These are phyloP conservation scores for Yamadazyma jaroonii DNA, from an alignment of 1,139 yeast genomes.

Conservation along the genomic window DNA sequence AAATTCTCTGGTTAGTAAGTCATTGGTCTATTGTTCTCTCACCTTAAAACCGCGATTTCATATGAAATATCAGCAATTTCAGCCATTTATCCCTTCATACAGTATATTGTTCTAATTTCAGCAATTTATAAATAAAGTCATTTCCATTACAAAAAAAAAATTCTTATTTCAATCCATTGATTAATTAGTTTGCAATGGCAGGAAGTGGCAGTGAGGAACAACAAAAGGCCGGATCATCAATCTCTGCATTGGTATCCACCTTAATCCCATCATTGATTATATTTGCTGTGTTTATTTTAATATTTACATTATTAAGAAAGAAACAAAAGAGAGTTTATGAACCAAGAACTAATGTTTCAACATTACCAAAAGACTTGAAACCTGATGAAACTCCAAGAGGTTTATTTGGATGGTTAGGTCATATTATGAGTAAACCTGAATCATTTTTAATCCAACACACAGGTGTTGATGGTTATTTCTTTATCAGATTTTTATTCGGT, in stretches of 20 bases:
- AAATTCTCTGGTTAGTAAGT: no score
- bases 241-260: conserved; percentile 40
- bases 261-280: conserved; percentile 43
- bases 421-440: conserved; percentile 55
- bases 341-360: conserved; percentile 59
- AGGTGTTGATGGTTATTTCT: conserved; percentile 88
- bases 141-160: not conserved
- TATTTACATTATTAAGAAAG: conserved; percentile 66
- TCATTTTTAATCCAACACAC: conserved; percentile 71
- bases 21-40: not conserved
- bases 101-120: not conserved
- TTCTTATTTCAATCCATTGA: not conserved
- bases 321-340: conserved; percentile 72
- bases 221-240: conserved; percentile 21
- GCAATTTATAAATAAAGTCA: not conserved
- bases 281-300: conserved; percentile 51
- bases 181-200: no score
- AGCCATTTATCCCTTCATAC: no score
- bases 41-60: not conserved
- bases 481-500: conserved; percentile 70
- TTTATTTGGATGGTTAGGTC: conserved; percentile 53
- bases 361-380: conserved; percentile 39
- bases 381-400: conserved; percentile 61
- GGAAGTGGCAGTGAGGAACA: not conserved
- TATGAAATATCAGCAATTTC: not conserved